Base-by-base conservation (phyloP, 2,329 filamentous ascomycete species). In the Neonectria ditissima region DNA sequence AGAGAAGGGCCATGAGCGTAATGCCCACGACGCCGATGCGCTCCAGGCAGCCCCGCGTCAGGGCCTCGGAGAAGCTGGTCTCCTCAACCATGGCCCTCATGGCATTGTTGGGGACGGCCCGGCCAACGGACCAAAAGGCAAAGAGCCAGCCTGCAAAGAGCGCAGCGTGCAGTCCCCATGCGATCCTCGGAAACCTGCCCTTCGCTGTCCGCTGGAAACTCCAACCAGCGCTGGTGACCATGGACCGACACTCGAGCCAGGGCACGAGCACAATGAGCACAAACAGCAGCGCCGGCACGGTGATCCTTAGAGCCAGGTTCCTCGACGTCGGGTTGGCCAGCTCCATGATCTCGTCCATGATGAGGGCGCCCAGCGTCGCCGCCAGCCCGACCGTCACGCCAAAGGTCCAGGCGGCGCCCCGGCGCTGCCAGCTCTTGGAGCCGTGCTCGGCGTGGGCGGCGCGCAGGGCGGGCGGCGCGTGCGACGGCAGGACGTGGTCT, bases 1-100 rank as follows among this genome's bases (percentile, higher is more conserved):
- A 93, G n/a, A 97, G 82, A 14, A 94, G 85, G 16, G 93, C 93
- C 92, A 97, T 97, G 56, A 96, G 80, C 51, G 91, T 90, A 59
- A 96, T 93, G 4, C 93, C 93, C 66, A 97, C 93, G 43, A 97
- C 90, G 13, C 93, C 93, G 26, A 97, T 89, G 47, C 93, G 80
- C 75, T 90, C 87, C 37, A 91, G 79, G 67, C 87, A 90, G 9
- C 84, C 87, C 45, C 84, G 79, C 16, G 82, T 82, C 52, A 87
- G 71, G 7, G 70, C 73, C 55, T 78, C 77, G 44, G 80, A 75
- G 14, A 80, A 71, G 20, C 70, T 75, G 58, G 73, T 73, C n/a
- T 67, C 69, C 13, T 66, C 69, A 65, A 62, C 69, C 66, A 63
- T 55, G 65, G 60, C 73, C 69, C 34, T 72, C 54, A 73, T 67